phyloP scores from a whole-genome alignment of 2,329 filamentous ascomycete species.

The Rhinocladiella mackenziei region DNA sequence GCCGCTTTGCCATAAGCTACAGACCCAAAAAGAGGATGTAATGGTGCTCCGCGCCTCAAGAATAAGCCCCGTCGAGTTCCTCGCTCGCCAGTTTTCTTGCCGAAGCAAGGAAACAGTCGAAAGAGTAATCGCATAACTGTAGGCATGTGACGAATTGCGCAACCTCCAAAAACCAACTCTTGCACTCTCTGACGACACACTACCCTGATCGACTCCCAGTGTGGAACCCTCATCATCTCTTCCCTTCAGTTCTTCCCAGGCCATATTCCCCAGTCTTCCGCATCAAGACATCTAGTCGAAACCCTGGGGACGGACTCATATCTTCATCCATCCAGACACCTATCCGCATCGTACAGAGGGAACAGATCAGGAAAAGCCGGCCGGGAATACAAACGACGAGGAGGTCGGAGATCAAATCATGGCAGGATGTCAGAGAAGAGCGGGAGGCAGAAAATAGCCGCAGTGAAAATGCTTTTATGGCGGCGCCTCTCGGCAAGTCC shows the following conservation, averaged over 20 bases:
- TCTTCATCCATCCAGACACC: constrained; percentile 69
- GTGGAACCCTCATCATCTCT: constrained; percentile 41
- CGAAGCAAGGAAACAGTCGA: constrained; percentile 31
- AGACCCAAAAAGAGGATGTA: constrained; percentile 40
- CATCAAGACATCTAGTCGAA: constrained; percentile 20
- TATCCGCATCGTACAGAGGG: constrained; percentile 32
- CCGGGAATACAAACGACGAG: constrained; percentile 52
- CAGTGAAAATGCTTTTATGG: constrained; percentile 89
- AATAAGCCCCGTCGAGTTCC: constrained; percentile 99
- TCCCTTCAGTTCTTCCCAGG: constrained; percentile 38
- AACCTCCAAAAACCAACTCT: constrained; percentile 26
- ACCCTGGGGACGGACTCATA: constrained; percentile 66
- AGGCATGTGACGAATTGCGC: constrained; percentile 80
- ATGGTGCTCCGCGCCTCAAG: constrained; percentile 87
- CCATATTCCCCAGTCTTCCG: constrained; percentile 32
- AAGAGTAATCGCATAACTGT: constrained; percentile 98
- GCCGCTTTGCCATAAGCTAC: constrained; percentile 55
- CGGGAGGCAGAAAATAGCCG: constrained; percentile 59
- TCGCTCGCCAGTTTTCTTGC: constrained; percentile 34
- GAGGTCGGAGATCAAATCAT: constrained; percentile 43
- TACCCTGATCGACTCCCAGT: constrained; percentile 16
- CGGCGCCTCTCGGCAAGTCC: constrained; percentile 93
- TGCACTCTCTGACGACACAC: constrained; percentile 8
- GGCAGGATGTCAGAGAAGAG: constrained; percentile 40
- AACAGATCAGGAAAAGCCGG: constrained; percentile 33